These are phyloP conservation scores for Mimosa bimucronata DNA, from an alignment of 306 rosid genomes.

Conservation along the genomic window DNA sequence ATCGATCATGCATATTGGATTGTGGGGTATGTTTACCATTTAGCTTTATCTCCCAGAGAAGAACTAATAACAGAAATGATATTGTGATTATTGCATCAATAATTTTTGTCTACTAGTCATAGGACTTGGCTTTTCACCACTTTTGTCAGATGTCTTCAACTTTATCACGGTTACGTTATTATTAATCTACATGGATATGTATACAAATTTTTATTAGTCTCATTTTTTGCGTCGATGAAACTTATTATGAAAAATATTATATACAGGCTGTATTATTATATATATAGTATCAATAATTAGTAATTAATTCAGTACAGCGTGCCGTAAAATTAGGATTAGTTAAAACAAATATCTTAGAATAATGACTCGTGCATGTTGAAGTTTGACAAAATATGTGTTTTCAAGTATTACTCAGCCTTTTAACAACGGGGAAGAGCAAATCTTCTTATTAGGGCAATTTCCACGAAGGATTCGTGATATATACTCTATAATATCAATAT, in stretches of 20 bases:
- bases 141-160: not conserved
- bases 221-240: not conserved
- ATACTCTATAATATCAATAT: not conserved
- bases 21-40: slow-evolving; percentile 9
- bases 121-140: slow-evolving; percentile 29
- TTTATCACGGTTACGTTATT: not conserved
- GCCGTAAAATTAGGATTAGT: not conserved
- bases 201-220: not conserved
- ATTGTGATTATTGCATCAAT: slow-evolving; percentile 9
- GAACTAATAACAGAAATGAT: slow-evolving; percentile 27
- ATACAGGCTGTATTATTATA: not conserved
- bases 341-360: not conserved
- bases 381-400: not conserved
- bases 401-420: not conserved
- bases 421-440: not conserved
- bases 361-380: not conserved
- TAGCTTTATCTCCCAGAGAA: slow-evolving; percentile 24
- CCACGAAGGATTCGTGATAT: not conserved
- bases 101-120: slow-evolving; percentile 11
- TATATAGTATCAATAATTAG: not conserved
- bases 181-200: not conserved
- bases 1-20: slow-evolving; percentile 21
- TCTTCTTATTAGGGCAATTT: not conserved
- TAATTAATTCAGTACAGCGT: not conserved
- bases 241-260: too few relatives aligned